These are phyloP conservation scores for Aspergillus novofumigatus DNA, from an alignment of 2,329 filamentous ascomycete genomes.

Conservation along the genomic window DNA sequence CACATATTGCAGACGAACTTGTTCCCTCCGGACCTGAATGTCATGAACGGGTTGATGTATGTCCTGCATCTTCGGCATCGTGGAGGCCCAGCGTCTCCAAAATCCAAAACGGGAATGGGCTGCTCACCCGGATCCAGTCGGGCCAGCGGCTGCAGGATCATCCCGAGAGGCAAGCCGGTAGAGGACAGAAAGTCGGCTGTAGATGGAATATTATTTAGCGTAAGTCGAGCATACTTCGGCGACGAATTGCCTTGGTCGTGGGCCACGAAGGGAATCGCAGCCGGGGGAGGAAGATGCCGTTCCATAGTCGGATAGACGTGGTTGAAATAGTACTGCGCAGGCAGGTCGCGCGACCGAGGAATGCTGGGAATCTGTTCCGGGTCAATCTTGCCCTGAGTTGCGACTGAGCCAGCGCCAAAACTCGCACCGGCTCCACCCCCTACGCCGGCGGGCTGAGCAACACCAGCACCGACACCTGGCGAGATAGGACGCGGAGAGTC, in stretches of 20 bases:
- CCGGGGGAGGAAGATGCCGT: slow-evolving; percentile 83
- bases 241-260: slow-evolving; percentile 95
- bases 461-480: slow-evolving; percentile 21
- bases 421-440: slow-evolving; percentile 25
- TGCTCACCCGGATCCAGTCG: slow-evolving; percentile 77
- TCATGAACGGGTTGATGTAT: slow-evolving; percentile 99
- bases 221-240: slow-evolving; percentile 87
- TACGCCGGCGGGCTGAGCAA: slow-evolving; percentile 18
- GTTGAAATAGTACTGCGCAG: slow-evolving; percentile 77
- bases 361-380: slow-evolving; percentile 91
- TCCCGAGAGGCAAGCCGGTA: slow-evolving; percentile 79
- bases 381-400: slow-evolving; percentile 72
- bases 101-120: slow-evolving; percentile 87
- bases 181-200: slow-evolving; percentile 73
- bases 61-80: slow-evolving; percentile 88
- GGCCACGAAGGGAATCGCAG: slow-evolving; percentile 84
- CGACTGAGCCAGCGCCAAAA: slow-evolving; percentile 54
- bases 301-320: slow-evolving; percentile 96
- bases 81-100: slow-evolving; percentile 85
- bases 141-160: slow-evolving; percentile 85
- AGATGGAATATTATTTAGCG: slow-evolving; percentile 87
- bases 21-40: slow-evolving; percentile 87
- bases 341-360: slow-evolving; percentile 74
- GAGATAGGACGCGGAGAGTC: slow-evolving; percentile 30
- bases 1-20: slow-evolving; percentile 99